A percentile compares a stretch with the other conserved stretches of the same genome.
phyloP scores from a whole-genome alignment of 495 filamentous ascomycete genomes.

The Sphaerosporella brunnea region DNA sequence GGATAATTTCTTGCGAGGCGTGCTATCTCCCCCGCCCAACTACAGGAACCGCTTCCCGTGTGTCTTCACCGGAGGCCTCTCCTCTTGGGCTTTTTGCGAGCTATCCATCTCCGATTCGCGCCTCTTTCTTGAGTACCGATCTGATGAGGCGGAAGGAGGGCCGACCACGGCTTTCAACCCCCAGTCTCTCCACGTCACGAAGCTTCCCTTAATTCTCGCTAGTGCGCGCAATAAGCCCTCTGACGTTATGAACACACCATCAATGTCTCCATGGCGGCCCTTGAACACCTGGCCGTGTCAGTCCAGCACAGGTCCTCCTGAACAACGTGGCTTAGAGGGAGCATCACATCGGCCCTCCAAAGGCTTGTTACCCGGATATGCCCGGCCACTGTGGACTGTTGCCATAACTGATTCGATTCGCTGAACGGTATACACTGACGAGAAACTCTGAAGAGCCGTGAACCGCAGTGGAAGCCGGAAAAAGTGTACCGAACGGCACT shows the following conservation, averaged over 20 bases:
- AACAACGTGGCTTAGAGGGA: background rate
- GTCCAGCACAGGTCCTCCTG: background rate
- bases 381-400: background rate
- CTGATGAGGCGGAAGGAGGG: background rate
- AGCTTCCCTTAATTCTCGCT: background rate
- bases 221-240: background rate
- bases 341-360: background rate
- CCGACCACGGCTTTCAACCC: background rate
- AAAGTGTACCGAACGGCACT: background rate
- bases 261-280: background rate
- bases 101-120: background rate
- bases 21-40: background rate
- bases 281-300: background rate
- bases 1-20: background rate
- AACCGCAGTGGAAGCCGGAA: background rate
- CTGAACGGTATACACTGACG: background rate
- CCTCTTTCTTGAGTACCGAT: background rate
- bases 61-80: background rate
- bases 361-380: background rate
- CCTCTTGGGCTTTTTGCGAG: background rate
- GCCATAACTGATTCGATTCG: background rate
- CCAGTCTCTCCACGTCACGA: background rate
- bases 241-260: background rate
- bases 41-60: background rate
- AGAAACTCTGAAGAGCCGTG: background rate